Evolutionary conservation across 306 rosid species (phyloP).

Genomic region (Cercis canadensis): DNA sequence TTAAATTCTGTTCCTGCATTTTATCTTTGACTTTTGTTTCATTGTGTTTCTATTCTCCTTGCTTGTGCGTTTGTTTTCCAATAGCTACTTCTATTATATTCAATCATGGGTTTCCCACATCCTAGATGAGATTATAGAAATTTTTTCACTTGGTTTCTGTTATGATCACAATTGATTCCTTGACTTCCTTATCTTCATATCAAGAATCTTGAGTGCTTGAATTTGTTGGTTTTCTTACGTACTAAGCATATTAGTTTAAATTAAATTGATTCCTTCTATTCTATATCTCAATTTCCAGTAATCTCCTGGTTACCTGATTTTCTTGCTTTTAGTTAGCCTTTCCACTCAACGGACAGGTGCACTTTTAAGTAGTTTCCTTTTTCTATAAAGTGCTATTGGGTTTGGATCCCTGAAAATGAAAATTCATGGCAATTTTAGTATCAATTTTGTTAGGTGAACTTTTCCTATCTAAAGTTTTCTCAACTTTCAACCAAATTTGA

Average conservation of each 20-base stretch:
- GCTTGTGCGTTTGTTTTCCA: conserved; percentile 29
- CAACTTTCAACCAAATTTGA: not conserved
- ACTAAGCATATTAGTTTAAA: no score
- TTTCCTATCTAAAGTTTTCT: conserved; percentile 13
- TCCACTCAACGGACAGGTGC: not conserved
- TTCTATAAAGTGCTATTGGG: not conserved
- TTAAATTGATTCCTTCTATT: conserved; percentile 19
- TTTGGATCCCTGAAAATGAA: no score
- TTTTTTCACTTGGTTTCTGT: conserved; percentile 16
- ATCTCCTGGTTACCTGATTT: conserved; percentile 14
- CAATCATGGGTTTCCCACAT: conserved; percentile 20
- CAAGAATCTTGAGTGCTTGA: conserved; percentile 28
- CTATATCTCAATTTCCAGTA: not conserved
- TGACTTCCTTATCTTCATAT: conserved; percentile 8
- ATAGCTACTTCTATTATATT: conserved; percentile 31
- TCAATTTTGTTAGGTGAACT: not conserved
- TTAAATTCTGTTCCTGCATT: conserved; percentile 27
- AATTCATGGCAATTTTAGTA: not conserved
- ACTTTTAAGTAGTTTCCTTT: not conserved
- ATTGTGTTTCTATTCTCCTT: conserved; percentile 7
- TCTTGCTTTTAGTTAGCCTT: conserved; percentile 26
- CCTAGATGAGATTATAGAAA: conserved; percentile 11
- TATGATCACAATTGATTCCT: conserved; percentile 26
- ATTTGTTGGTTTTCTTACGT: conserved; percentile 20
- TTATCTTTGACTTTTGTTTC: conserved; percentile 46